A percentile compares a stretch with the other conserved stretches of the same genome.
Evolutionary conservation across 2,329 filamentous ascomycete species (phyloP).

Genomic region (Paraphaeosphaeria sporulosa): DNA sequence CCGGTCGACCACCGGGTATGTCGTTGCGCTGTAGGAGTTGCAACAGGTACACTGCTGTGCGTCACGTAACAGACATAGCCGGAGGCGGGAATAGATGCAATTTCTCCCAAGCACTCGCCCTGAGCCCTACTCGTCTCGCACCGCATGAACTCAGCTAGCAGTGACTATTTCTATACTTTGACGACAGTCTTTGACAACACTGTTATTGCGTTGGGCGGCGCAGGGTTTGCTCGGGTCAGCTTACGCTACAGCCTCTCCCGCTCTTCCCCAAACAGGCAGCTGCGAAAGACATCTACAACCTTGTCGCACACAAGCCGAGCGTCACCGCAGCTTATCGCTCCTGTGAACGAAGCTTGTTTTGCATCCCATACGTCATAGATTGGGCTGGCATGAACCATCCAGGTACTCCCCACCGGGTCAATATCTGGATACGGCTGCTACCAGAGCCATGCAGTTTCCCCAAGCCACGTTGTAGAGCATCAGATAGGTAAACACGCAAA

Average conservation of each 20-base stretch:
- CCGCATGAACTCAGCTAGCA: not conserved
- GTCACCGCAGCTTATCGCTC: slow-evolving; percentile 6
- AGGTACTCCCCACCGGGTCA: not conserved
- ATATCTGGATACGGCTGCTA: not conserved
- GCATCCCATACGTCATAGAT: not conserved
- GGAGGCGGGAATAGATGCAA: not conserved
- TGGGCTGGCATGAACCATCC: not conserved
- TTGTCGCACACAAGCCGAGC: slow-evolving; percentile 2
- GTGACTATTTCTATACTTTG: too few species aligned
- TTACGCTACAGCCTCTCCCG: not conserved
- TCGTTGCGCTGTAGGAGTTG: not conserved
- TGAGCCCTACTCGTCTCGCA: not conserved
- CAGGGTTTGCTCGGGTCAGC: not conserved
- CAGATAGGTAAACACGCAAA: not conserved
- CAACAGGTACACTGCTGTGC: not conserved
- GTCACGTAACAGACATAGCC: not conserved
- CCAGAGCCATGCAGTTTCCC: not conserved
- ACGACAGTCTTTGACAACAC: too few species aligned
- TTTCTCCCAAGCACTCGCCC: not conserved
- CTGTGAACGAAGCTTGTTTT: slow-evolving; percentile 1
- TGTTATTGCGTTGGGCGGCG: not conserved
- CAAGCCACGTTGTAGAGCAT: not conserved
- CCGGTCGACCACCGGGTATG: not conserved
- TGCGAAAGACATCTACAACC: not conserved
- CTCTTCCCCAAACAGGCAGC: slow-evolving; percentile 3